Percentiles rank a stretch among this genome's conserved stretches.
These are phyloP conservation scores for Circinella umbellata DNA, from an alignment of 371 early-diverging fungal species.

Conservation along the genomic window DNA sequence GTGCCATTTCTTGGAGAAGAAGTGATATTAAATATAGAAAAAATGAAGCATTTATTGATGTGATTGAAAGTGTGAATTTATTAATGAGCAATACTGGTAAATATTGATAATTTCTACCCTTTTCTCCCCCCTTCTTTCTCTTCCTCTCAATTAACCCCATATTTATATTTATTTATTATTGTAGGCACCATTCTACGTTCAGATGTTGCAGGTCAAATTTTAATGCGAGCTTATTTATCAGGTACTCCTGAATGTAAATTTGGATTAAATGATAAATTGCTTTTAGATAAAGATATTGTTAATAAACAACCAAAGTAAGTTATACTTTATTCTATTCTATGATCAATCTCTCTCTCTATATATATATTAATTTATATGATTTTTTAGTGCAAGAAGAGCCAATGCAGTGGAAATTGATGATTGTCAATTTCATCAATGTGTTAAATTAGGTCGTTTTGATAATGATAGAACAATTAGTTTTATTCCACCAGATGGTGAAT, in stretches of 20 bases:
- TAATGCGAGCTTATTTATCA: slow-evolving; percentile 95
- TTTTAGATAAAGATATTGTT: slow-evolving; percentile 74
- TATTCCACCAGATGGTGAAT: slow-evolving; percentile 98
- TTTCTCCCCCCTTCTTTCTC: too few species aligned
- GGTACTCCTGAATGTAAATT: slow-evolving; percentile 98
- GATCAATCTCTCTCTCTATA: too few species aligned
- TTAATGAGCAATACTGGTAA: slow-evolving; percentile 78
- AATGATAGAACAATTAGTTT: slow-evolving; percentile 88
- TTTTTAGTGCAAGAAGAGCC: slow-evolving; percentile 46
- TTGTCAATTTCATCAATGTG: slow-evolving; percentile 93
- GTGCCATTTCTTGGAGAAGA: slow-evolving; percentile 88
- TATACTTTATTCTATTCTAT: too few species aligned
- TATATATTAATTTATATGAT: too few species aligned
- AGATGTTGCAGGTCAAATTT: slow-evolving; percentile 83
- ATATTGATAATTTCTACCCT: too few species aligned
- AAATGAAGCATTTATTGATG: slow-evolving; percentile 92
- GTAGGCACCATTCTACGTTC: slow-evolving; percentile 77
- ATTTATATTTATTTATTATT: too few species aligned
- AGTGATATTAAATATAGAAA: slow-evolving; percentile 90
- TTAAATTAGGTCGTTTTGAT: slow-evolving; percentile 83
- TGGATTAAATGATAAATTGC: slow-evolving; percentile 87
- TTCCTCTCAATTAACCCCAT: too few species aligned
- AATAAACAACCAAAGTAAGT: slow-evolving; percentile 37
- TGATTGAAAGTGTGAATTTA: slow-evolving; percentile 87
- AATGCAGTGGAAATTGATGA: slow-evolving; percentile 88